A percentile compares a stretch with the other conserved stretches of the same genome.
Conservation (phyloP, 2,329 filamentous ascomycete genomes). For the Fusarium multiceps region DNA sequence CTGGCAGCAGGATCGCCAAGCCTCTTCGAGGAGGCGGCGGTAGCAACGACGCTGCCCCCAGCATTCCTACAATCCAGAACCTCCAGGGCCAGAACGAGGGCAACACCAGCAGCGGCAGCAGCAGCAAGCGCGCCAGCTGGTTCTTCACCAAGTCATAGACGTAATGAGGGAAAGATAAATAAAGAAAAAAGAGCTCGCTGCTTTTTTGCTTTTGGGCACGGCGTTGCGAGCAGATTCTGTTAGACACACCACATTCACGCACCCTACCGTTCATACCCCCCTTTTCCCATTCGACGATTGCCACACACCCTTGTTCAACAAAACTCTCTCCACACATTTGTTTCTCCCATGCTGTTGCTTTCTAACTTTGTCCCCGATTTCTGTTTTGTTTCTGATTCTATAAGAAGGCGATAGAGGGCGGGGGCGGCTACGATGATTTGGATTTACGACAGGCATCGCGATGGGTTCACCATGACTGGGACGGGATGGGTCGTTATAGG, state of each 20-base stretch:
- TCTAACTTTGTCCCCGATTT: constrained; percentile 30
- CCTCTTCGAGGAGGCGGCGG: constrained; percentile 73
- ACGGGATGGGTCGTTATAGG: constrained; percentile 34
- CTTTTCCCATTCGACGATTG: constrained; percentile 17
- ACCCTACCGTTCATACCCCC: constrained; percentile 33
- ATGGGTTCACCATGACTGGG: constrained; percentile 34
- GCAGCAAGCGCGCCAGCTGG: constrained; percentile 77
- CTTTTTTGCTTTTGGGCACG: constrained; percentile 44
- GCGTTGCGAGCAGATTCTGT: constrained; percentile 44
- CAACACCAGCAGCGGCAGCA: constrained; percentile 48
- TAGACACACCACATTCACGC: constrained; percentile 22
- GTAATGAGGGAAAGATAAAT: constrained; percentile 34
- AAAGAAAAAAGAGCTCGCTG: constrained; percentile 39
- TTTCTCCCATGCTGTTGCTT: constrained; percentile 23
- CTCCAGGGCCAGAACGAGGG: constrained; percentile 54
- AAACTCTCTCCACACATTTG: constrained; percentile 34
- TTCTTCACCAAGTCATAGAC: constrained; percentile 73
- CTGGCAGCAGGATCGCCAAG: constrained; percentile 76
- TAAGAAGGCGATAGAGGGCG: constrained; percentile 43
- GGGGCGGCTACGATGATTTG: constrained; percentile 47
- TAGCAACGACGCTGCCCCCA: constrained; percentile 53
- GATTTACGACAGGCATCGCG: constrained; percentile 46
- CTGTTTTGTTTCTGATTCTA: constrained; percentile 30
- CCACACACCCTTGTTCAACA: constrained; percentile 22
- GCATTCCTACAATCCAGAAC: constrained; percentile 67